Evolutionary conservation across 345 rosid species (phyloP).

Genomic region (Fremontodendron californicum): DNA sequence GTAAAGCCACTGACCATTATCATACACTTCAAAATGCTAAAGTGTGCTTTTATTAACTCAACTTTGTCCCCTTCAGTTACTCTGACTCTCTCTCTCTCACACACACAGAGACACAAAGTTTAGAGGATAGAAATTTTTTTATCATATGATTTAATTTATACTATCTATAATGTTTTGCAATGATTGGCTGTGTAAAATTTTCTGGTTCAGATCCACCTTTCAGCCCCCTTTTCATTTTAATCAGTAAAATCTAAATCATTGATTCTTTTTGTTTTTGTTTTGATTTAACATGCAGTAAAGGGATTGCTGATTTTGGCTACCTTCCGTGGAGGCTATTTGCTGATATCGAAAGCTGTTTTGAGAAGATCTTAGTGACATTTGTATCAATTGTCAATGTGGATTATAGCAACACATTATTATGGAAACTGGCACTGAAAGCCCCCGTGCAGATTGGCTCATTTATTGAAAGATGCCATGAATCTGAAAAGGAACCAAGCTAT

Average conservation of each 20-base stretch:
- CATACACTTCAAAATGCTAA: neutral
- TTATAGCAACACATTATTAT: conserved; percentile 37
- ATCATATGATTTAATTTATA: neutral
- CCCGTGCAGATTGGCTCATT: conserved; percentile 64
- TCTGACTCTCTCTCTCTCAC: neutral
- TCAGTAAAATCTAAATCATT: neutral
- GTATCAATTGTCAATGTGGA: conserved; percentile 46
- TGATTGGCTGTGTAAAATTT: neutral
- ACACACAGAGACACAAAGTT: too few relatives aligned
- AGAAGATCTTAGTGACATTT: conserved; percentile 53
- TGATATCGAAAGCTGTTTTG: conserved; percentile 54
- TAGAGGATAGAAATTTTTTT: neutral
- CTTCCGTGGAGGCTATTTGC: conserved; percentile 46
- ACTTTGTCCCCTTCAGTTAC: neutral
- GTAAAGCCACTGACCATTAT: neutral
- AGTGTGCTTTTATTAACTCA: neutral
- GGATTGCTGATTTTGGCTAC: conserved; percentile 74
- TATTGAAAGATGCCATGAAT: conserved; percentile 45
- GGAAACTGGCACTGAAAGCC: conserved; percentile 74
- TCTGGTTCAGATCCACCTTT: neutral
- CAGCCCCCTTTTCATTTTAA: neutral
- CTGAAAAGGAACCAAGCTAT: conserved; percentile 54
- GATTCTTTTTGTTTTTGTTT: conserved; percentile 11
- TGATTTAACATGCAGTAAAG: conserved; percentile 56
- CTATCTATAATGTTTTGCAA: neutral